A percentile compares a stretch with the other conserved stretches of the same genome.
phyloP scores from a whole-genome alignment of 2,329 filamentous ascomycete genomes.

The Sphaerulina populicola region DNA sequence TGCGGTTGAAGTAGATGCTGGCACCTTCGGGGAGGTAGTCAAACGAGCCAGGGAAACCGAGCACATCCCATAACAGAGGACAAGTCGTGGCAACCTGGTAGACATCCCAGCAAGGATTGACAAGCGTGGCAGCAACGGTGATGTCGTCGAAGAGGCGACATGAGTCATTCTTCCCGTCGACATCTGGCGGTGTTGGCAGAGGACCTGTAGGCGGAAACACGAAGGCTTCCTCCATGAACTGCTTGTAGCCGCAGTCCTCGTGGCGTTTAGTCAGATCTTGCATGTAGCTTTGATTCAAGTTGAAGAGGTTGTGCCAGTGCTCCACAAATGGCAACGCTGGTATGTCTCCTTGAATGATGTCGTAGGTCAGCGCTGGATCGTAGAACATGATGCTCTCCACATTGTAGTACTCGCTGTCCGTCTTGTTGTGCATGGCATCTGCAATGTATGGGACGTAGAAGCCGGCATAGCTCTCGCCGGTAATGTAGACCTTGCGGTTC shows the following conservation, averaged over 20 bases:
- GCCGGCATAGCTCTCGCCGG: constrained; percentile 49
- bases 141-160: constrained; percentile 48
- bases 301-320: constrained; percentile 52
- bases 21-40: constrained; percentile 56
- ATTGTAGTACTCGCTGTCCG: constrained; percentile 60
- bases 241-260: constrained; percentile 54
- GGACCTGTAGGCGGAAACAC: constrained; percentile 59
- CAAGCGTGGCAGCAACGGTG: constrained; percentile 43
- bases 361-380: constrained; percentile 56
- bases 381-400: constrained; percentile 63
- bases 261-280: constrained; percentile 44
- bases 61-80: constrained; percentile 59
- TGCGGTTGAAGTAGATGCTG: constrained; percentile 40
- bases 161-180: constrained; percentile 36
- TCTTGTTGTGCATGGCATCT: constrained; percentile 60
- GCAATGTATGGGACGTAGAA: constrained; percentile 58
- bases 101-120: constrained; percentile 73
- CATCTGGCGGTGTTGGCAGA: constrained; percentile 48
- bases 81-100: constrained; percentile 68
- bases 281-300: constrained; percentile 54
- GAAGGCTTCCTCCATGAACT: constrained; percentile 53
- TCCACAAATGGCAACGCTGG: constrained; percentile 54
- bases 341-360: constrained; percentile 44
- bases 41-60: constrained; percentile 59
- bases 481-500: constrained; percentile 54